Base-by-base conservation (phyloP, 2,329 filamentous ascomycete species). In the Epicoccum nigrum region DNA sequence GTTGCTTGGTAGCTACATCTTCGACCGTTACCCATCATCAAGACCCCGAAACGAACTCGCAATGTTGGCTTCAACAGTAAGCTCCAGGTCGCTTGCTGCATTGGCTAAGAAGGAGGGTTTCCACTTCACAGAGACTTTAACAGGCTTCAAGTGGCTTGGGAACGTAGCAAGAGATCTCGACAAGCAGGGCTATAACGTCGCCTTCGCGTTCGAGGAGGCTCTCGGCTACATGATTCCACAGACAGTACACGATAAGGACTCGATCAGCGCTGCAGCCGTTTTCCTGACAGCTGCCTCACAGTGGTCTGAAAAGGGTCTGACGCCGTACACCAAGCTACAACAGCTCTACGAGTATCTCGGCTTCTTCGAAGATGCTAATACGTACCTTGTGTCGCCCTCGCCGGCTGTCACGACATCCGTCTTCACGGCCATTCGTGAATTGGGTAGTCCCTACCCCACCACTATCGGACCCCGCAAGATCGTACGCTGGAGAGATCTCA, bases 71-170 rank as follows among this genome's bases (percentile, higher is more conserved):
- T 84, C 83, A 2, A 83, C 85, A 0, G 85, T 87, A 2, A 86
- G 83, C 2, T 85, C 82, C 0, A 77, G 80, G n/a, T 86, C 87
- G 83, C 76, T 87, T 1, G 74, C 77, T 9, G 77, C 77, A 20
- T 81, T 86, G 72, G 83, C 83, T 1, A 64, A 73, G 21, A 72
- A 77, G 16, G 80, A 82, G 66, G 81, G 80, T 2, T 82, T 86
- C 55, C 73, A 79, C 42, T 85, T 83, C 62, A 75, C 78, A 51
- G 84, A 87, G 61, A 86, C 85, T 0, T 70, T 87, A 23, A 87
- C 85, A 0, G 85, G 85, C 1, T 87, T 87, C 74, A 87, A 87
- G 67, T 87, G 85, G 85, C 79, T 87, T 55, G 85, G 83, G 2
- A 86, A 86, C 55, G 76, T 81, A 37, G 82, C 83, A 1, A 77